Evolutionary conservation across 192 early-diverging fungal genomes (phyloP), one percentile per base, ranked within the genome.

Genomic region (Obelidium mucronatum): DNA sequence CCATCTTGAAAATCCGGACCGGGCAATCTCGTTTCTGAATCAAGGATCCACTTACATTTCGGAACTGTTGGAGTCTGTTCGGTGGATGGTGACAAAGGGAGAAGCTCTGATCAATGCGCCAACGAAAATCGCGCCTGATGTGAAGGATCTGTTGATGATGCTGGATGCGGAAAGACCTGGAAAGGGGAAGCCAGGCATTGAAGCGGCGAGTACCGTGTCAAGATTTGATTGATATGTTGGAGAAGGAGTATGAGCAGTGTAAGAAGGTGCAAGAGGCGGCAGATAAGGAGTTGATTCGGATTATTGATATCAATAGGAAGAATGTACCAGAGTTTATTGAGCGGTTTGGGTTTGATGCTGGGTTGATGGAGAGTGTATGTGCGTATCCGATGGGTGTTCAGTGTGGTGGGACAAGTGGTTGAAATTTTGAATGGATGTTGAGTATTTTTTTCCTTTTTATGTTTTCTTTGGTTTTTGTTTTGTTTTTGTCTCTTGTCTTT

Each of bases 11-110:
- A 30, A 74, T 35, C 72, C 72, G n/a, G 72, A 74, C 31, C 56
- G 72, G 8, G 56, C 72, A 17, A 63, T 74, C 4, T 31, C 72
- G 40, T 74, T 74, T 51, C 35, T 74, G 26, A 74, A 74, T 48
- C 72, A 74, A 74, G 72, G 72, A 34, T 31, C 48, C 1, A 48
- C 59, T 15, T 74, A 74, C 31, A 74, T 74, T 63, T 62, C 56
- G 4, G 72, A 74, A 28, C 33, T 74, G 6, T 33, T 74, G 11
- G 39, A 74, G 2, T 74, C 72, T 40, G 72, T 74, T 8, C 55
- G 60, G 2, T 74, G 72, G 72, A 74, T 74, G 72, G 72, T 74
- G 56, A 13, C 56, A 11, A 74, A 74, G 31, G 72, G 72, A 6
- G 58, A 74, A 51, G 15, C 13, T n/a, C 40, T 74, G n/a, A 74